Evolutionary conservation across 2,329 filamentous ascomycete genomes (phyloP).

Genomic region (Colletotrichum nymphaeae): DNA sequence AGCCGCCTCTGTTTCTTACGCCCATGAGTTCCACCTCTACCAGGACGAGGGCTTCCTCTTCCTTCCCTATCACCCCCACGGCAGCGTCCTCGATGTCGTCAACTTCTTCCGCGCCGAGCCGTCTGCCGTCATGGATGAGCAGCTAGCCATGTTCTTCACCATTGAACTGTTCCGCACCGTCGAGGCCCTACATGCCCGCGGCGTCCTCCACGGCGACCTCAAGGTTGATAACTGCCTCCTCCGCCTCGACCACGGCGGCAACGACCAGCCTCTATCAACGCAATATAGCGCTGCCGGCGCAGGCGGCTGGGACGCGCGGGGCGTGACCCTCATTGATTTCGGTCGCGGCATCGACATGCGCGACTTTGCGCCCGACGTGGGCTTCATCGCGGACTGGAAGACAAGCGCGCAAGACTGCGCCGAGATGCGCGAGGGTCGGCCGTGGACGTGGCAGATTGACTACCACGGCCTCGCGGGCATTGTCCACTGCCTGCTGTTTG

Average conservation of each 20-base stretch:
- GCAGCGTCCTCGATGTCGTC: slow-evolving; percentile 93
- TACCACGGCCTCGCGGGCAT: slow-evolving; percentile 93
- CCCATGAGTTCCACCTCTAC: slow-evolving; percentile 93
- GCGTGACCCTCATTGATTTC: slow-evolving; percentile 92
- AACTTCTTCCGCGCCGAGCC: slow-evolving; percentile 83
- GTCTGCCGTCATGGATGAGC: slow-evolving; percentile 86
- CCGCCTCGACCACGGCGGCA: slow-evolving; percentile 72
- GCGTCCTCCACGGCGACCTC: slow-evolving; percentile 90
- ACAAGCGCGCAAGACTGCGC: slow-evolving; percentile 88
- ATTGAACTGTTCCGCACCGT: slow-evolving; percentile 91
- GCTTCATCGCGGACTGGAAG: slow-evolving; percentile 97
- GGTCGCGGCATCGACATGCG: slow-evolving; percentile 95
- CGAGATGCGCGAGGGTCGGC: slow-evolving; percentile 92
- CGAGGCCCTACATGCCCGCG: slow-evolving; percentile 84
- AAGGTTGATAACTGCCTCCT: slow-evolving; percentile 97
- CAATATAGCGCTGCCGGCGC: slow-evolving; percentile 80
- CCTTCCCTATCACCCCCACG: slow-evolving; percentile 88
- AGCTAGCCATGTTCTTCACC: slow-evolving; percentile 93
- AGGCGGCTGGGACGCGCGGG: slow-evolving; percentile 83
- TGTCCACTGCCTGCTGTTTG: slow-evolving; percentile 90
- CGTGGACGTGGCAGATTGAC: slow-evolving; percentile 98
- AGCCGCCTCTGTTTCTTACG: slow-evolving; percentile 81
- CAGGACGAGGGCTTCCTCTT: slow-evolving; percentile 90
- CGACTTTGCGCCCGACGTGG: slow-evolving; percentile 79
- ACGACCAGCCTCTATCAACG: slow-evolving; percentile 60